Percentiles rank a stretch among this genome's conserved stretches.
Conservation (phyloP, 805 yeast species). For the Yarrowia alimentaria region DNA sequence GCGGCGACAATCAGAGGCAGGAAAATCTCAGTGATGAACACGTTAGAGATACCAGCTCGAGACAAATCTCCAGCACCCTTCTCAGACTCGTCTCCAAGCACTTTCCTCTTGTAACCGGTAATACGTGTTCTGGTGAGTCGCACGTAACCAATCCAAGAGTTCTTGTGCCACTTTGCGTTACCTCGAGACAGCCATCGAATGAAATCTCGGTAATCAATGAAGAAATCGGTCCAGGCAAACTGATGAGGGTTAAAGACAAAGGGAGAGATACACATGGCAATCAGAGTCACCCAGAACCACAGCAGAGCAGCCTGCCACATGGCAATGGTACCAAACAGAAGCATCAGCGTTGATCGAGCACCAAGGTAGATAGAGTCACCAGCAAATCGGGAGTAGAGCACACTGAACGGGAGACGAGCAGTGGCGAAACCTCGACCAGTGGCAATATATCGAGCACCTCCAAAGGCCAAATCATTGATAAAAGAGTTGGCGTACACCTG, state of each 20-base stretch:
- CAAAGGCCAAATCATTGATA: constrained; percentile 72
- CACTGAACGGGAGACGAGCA: constrained; percentile 68
- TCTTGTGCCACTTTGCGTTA: constrained; percentile 59
- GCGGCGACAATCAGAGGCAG: constrained; percentile 70
- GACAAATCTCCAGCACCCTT: constrained; percentile 62
- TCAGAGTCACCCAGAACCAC: constrained; percentile 95
- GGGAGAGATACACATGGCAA: constrained; percentile 88
- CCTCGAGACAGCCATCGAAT: constrained; percentile 86
- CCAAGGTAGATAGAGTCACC: constrained; percentile 77
- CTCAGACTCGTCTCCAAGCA: constrained; percentile 66
- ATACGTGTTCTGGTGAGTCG: constrained; percentile 80
- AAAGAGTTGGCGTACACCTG: constrained; percentile 85
- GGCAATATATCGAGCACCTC: constrained; percentile 88
- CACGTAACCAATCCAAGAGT: constrained; percentile 78
- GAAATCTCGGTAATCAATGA: constrained; percentile 92
- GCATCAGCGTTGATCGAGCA: constrained; percentile 60
- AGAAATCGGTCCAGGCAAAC: constrained; percentile 93
- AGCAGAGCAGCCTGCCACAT: constrained; percentile 93
- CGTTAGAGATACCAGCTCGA: constrained; percentile 74
- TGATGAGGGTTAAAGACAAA: constrained; percentile 97
- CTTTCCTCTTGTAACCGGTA: constrained; percentile 84
- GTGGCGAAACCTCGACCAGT: constrained; percentile 96
- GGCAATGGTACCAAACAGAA: constrained; percentile 71
- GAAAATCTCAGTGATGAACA: constrained; percentile 75
- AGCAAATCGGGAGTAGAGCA: constrained; percentile 74